phyloP scores from a whole-genome alignment of 2,329 filamentous ascomycete species.

The Scolecobasidium constrictum region DNA sequence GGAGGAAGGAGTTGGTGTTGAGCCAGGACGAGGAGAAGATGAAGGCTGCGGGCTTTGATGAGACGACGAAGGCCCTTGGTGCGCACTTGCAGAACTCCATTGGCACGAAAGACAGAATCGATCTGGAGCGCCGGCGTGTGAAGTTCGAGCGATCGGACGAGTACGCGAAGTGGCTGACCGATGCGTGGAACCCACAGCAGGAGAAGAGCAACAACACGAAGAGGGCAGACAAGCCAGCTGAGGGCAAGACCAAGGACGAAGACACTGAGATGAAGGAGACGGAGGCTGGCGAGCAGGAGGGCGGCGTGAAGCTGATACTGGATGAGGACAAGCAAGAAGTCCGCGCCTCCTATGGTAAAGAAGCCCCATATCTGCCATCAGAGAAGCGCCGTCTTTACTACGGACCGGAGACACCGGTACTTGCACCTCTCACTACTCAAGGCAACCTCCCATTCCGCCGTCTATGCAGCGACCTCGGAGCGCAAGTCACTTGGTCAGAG shows the following conservation, averaged over 20 bases:
- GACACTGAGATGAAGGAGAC: constrained; percentile 21
- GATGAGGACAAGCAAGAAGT: constrained; percentile 22
- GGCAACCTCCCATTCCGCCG: constrained; percentile 92
- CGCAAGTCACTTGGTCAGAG: constrained; percentile 91
- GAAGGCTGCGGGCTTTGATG: constrained; percentile 26
- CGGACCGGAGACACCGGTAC: constrained; percentile 78
- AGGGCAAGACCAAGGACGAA: constrained; percentile 20
- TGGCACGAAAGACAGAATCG: constrained; percentile 56
- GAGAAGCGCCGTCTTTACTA: constrained; percentile 95
- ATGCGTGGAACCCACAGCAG: constrained; percentile 34
- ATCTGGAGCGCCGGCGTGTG: constrained; percentile 61
- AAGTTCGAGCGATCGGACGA: constrained; percentile 62
- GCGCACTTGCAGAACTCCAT: constrained; percentile 68
- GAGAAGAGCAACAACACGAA: constrained; percentile 21
- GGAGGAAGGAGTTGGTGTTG: constrained; percentile 70
- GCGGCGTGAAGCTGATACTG: constrained; percentile 5
- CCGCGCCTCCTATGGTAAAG: constrained; percentile 69
- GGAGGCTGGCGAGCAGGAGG: constrained; percentile 11
- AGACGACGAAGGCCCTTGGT: constrained; percentile 26
- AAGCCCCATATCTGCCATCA: constrained; percentile 78
- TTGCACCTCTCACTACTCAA: constrained; percentile 94
- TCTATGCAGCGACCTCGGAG: constrained; percentile 78
- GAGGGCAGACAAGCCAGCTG: constrained; percentile 22
- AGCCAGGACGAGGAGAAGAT: constrained; percentile 44
- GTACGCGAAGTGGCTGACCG: constrained; percentile 68